phyloP scores from a whole-genome alignment of 2,329 filamentous ascomycete genomes.

The Chalara sp. region DNA sequence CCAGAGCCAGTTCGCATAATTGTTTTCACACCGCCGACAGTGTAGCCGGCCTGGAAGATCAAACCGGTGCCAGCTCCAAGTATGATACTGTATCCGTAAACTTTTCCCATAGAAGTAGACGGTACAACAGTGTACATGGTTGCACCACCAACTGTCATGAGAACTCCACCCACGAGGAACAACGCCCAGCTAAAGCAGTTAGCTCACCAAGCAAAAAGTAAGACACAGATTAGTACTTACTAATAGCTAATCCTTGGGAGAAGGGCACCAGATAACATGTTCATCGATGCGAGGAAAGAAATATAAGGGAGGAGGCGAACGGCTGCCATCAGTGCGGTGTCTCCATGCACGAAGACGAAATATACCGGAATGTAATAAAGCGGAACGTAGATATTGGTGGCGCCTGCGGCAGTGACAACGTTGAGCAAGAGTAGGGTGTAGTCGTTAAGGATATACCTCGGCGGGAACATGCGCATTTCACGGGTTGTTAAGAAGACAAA shows the following conservation, averaged over 20 bases:
- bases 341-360: constrained; percentile 40
- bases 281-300: neutral
- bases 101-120: neutral
- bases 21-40: neutral
- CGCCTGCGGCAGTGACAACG: constrained; percentile 37
- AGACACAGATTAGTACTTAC: neutral
- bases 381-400: constrained; percentile 39
- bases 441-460: neutral
- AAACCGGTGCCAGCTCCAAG: neutral
- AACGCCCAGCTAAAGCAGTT: constrained; percentile 15
- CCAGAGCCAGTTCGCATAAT: neutral
- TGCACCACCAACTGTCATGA: constrained; percentile 29
- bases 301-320: constrained; percentile 28
- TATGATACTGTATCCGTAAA: neutral
- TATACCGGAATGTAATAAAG: constrained; percentile 40
- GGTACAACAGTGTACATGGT: constrained; percentile 23
- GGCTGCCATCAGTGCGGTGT: constrained; percentile 36
- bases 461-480: constrained; percentile 2
- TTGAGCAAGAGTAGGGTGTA: constrained; percentile 1
- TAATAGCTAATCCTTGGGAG: neutral
- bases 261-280: neutral
- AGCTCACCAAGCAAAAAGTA: no score
- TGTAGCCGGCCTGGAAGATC: neutral
- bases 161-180: constrained; percentile 30
- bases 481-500: constrained; percentile 9